Evolutionary conservation across 2,329 filamentous ascomycete species (phyloP).

Genomic region (Paecilomyces formosus): DNA sequence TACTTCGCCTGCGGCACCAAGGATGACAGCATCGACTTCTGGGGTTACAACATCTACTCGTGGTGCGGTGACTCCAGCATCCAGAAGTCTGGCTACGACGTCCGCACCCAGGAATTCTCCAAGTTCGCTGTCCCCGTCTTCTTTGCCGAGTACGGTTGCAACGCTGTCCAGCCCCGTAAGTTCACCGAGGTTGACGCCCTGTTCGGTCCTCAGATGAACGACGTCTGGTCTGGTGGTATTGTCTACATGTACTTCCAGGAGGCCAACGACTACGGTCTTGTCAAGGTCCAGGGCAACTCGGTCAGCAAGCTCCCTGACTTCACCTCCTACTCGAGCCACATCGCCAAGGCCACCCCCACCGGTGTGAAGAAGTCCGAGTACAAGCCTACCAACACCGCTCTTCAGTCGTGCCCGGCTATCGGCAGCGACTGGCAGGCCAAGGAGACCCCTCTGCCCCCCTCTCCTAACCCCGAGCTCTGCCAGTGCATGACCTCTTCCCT

Average conservation of each 20-base stretch:
- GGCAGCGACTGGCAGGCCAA: constrained; percentile 61
- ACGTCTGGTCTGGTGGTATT: constrained; percentile 89
- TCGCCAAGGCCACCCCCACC: constrained; percentile 60
- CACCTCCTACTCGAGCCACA: constrained; percentile 60
- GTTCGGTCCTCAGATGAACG: constrained; percentile 72
- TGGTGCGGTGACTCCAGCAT: constrained; percentile 89
- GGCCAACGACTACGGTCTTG: constrained; percentile 69
- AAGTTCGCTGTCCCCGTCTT: constrained; percentile 91
- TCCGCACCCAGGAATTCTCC: constrained; percentile 76
- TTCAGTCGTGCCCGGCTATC: constrained; percentile 62
- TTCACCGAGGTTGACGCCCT: constrained; percentile 82
- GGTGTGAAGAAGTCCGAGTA: constrained; percentile 62
- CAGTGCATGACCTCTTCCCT: constrained; percentile 74
- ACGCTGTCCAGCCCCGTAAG: constrained; percentile 60
- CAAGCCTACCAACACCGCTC: constrained; percentile 62
- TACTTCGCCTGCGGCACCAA: constrained; percentile 87
- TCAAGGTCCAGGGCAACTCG: constrained; percentile 56
- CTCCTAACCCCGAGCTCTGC: constrained; percentile 72
- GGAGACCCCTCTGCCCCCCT: constrained; percentile 63
- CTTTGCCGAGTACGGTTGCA: constrained; percentile 99
- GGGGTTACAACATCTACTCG: constrained; percentile 99
- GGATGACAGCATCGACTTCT: constrained; percentile 76
- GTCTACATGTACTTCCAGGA: constrained; percentile 99
- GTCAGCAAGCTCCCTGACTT: constrained; percentile 69
- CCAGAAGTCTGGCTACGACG: constrained; percentile 67